These are phyloP conservation scores for Fusarium decemcellulare DNA, from an alignment of 2,329 filamentous ascomycete species.

Conservation along the genomic window DNA sequence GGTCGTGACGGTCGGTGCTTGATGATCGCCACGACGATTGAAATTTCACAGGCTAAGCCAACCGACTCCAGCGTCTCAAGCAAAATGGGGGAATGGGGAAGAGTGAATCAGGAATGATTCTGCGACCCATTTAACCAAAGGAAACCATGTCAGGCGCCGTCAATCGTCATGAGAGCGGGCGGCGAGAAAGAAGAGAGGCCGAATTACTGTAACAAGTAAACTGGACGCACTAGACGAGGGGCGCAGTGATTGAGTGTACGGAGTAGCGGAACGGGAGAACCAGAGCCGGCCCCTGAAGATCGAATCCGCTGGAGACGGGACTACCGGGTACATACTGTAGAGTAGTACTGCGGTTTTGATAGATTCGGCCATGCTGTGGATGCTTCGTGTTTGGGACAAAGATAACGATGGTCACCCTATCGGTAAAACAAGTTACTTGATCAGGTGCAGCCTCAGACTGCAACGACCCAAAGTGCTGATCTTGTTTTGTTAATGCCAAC, in stretches of 20 bases:
- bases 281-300: slow-evolving; percentile 37
- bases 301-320: slow-evolving; percentile 1
- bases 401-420: too few species aligned
- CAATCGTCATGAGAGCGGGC: slow-evolving; percentile 24
- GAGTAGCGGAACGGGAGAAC: slow-evolving; percentile 37
- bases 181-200: background rate
- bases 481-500: background rate
- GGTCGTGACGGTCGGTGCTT: slow-evolving; percentile 12
- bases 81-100: background rate
- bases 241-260: slow-evolving; percentile 3
- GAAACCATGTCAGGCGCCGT: slow-evolving; percentile 26
- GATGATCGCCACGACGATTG: slow-evolving; percentile 47
- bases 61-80: slow-evolving; percentile 21
- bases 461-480: too few species aligned
- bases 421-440: too few species aligned
- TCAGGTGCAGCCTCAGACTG: too few species aligned
- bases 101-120: background rate
- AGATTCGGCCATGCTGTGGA: slow-evolving; percentile 3
- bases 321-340: background rate
- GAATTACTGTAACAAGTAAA: background rate
- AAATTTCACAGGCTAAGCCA: slow-evolving; percentile 43
- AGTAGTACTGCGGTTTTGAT: background rate
- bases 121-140: slow-evolving; percentile 14
- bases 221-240: background rate
- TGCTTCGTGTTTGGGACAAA: background rate